phyloP scores from a whole-genome alignment of 2,329 filamentous ascomycete species.

The Fusarium sp. region DNA sequence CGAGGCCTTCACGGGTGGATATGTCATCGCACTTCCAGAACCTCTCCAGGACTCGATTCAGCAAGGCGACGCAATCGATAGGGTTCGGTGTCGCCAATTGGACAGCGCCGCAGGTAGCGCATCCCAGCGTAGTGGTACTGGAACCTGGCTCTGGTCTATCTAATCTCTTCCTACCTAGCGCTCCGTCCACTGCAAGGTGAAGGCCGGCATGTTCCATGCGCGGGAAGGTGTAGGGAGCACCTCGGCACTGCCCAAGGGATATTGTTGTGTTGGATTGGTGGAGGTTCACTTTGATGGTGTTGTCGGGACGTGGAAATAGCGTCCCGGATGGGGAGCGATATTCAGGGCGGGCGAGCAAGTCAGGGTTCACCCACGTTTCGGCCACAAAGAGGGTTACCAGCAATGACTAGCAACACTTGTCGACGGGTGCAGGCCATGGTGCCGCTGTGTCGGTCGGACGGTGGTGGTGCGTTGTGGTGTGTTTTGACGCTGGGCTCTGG shows the following conservation, averaged over 20 bases:
- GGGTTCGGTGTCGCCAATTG: conserved; percentile 31
- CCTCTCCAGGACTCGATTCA: conserved; percentile 15
- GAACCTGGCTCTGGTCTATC: conserved; percentile 25
- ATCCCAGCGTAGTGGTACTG: conserved; percentile 37
- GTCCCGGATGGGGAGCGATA: conserved; percentile 20
- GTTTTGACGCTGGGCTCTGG: conserved; percentile 32
- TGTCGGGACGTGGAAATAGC: conserved; percentile 29
- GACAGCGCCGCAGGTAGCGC: conserved; percentile 22
- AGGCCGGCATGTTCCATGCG: conserved; percentile 30
- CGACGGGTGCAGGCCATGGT: conserved; percentile 20
- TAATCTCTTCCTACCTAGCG: conserved; percentile 27
- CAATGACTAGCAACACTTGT: conserved; percentile 15
- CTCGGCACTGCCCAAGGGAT: conserved; percentile 8
- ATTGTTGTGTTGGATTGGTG: conserved; percentile 32
- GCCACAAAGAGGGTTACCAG: conserved; percentile 8
- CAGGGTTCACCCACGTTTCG: conserved; percentile 35
- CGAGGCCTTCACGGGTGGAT: conserved; percentile 23
- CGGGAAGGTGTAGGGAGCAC: conserved; percentile 4
- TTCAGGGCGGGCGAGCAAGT: conserved; percentile 35
- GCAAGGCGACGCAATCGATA: conserved; percentile 23
- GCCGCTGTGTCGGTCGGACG: conserved; percentile 41
- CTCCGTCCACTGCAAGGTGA: conserved; percentile 9
- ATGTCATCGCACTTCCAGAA: conserved; percentile 21
- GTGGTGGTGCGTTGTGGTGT: conserved; percentile 45
- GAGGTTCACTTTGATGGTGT: conserved; percentile 29